Base-by-base conservation (phyloP, 2,329 filamentous ascomycete genomes). In the Microcyclospora pomicola region DNA sequence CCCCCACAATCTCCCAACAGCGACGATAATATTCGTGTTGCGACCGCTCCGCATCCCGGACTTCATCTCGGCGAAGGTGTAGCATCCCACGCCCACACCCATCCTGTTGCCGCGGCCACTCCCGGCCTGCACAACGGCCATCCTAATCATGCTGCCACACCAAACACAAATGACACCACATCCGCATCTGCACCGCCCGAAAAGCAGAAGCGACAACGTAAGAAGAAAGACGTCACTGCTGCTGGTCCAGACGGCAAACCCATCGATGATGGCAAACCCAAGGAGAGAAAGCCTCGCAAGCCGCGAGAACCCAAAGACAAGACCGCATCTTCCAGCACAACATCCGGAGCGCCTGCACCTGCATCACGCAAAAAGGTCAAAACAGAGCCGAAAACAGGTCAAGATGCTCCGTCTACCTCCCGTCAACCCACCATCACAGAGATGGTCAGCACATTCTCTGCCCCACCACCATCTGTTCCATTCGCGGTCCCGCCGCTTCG, bases 281-380 rank as follows among this genome's bases (percentile, higher is more conserved):
- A 60, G 45, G 53, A 56, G 38, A 59, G 62, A 46, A 67, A 65
- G 48, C 51, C 63, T 29, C 59, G 66, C 40, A 68, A 66, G 49
- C 55, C 62, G 13, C 53, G 56, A 19, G 61, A 63, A 39, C 58
- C 62, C 35, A 51, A 80, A 69, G 52, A 72, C 40, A 54, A 53
- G 46, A 46, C 46, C 12, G 50, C 45, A 63, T 42, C 68, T 61
- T 55, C 54, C 28, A 53, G 59, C 3, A 56, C 50, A 33, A 41
- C 60, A 27, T 51, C 56, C 14, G 30, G 12, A n/a, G 30, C 30
- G 12, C 12, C 12, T 15, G 30, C 30, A n/a, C 12, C 30, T 15
- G 30, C 5, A 33, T 57, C 67, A 42, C 69, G 72, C 48, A 75
- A 67, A 59, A 64, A 65, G 49, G 56, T 64, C 52, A 59, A 59